Percentiles rank a stretch among this genome's conserved stretches.
These are phyloP conservation scores for Globisporangium recalcitrans DNA, from an alignment of 352 stramenopile genomes.

Conservation along the genomic window DNA sequence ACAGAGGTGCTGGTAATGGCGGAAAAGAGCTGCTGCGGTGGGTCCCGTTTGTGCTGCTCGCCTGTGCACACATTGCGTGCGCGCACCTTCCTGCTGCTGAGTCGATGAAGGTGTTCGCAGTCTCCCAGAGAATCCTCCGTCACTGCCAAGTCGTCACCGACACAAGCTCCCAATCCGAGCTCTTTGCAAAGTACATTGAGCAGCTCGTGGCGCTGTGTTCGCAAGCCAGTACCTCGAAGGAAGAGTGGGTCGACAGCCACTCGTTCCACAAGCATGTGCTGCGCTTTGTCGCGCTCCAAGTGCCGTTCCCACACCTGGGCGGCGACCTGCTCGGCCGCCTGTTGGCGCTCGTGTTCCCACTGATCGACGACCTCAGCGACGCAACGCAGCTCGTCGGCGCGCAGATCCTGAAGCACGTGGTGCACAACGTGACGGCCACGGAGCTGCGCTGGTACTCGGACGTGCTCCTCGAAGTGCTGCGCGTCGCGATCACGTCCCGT, in stretches of 20 bases:
- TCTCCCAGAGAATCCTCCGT: slow-evolving; percentile 22
- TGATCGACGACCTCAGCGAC: slow-evolving; percentile 70
- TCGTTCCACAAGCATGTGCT: slow-evolving; percentile 57
- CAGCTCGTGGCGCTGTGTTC: slow-evolving; percentile 41
- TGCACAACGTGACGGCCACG: slow-evolving; percentile 53
- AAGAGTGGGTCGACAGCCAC: slow-evolving; percentile 48
- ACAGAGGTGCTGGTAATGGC: not conserved
- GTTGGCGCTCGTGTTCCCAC: slow-evolving; percentile 70
- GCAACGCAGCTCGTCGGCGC: slow-evolving; percentile 58
- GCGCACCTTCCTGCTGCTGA: slow-evolving; percentile 22
- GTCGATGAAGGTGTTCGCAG: slow-evolving; percentile 19
- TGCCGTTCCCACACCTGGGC: slow-evolving; percentile 52
- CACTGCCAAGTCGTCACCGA: slow-evolving; percentile 18
- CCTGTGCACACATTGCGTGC: slow-evolving; percentile 30
- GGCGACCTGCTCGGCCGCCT: slow-evolving; percentile 69
- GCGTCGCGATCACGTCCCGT: slow-evolving; percentile 53
- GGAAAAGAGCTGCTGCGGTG: slow-evolving; percentile 26
- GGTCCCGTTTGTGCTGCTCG: slow-evolving; percentile 33
- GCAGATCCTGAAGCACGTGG: slow-evolving; percentile 54
- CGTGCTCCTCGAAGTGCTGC: slow-evolving; percentile 68
- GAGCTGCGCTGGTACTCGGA: slow-evolving; percentile 82
- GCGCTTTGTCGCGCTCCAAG: slow-evolving; percentile 43
- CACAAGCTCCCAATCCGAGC: slow-evolving; percentile 5
- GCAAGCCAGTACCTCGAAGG: slow-evolving; percentile 46
- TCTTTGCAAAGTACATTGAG: slow-evolving; percentile 30